phyloP scores from a whole-genome alignment of 768 basidiomycete species.

The Boletus pseudo-olivaceus region DNA sequence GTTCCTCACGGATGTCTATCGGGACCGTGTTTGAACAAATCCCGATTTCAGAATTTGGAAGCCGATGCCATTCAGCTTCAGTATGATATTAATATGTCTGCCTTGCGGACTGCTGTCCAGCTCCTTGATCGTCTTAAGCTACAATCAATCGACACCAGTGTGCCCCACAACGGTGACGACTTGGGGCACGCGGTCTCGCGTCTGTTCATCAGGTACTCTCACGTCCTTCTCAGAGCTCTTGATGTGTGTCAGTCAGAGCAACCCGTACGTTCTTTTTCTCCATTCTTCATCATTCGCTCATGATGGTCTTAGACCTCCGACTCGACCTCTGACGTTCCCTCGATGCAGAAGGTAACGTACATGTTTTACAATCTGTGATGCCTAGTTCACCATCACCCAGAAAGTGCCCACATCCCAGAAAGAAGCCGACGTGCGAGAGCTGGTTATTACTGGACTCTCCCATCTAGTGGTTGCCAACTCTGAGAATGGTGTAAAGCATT shows the following conservation, averaged over 20 bases:
- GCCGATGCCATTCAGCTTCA: conserved; percentile 38
- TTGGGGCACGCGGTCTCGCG: conserved; percentile 67
- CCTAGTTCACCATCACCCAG: conserved; percentile 26
- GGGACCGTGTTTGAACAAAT: neutral
- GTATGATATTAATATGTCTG: conserved; percentile 69
- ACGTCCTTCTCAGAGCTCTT: conserved; percentile 58
- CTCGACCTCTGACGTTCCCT: conserved; percentile 46
- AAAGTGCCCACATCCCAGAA: conserved; percentile 44
- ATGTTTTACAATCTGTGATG: neutral
- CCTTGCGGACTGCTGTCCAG: conserved; percentile 70
- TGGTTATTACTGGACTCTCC: conserved; percentile 76
- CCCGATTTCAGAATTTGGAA: conserved; percentile 32
- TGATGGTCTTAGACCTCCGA: conserved; percentile 41
- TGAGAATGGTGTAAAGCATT: conserved; percentile 87
- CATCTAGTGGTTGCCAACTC: conserved; percentile 82
- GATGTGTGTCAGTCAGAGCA: conserved; percentile 48
- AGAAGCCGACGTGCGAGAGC: conserved; percentile 64
- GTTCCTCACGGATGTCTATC: conserved; percentile 19
- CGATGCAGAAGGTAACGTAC: conserved; percentile 42
- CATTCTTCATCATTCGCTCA: conserved; percentile 1
- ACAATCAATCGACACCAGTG: conserved; percentile 48
- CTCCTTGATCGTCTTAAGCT: conserved; percentile 75
- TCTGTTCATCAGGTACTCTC: conserved; percentile 76
- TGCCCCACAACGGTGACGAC: conserved; percentile 56
- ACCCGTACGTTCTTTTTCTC: conserved; percentile 32